Percentiles rank a stretch among this genome's conserved stretches.
Evolutionary conservation across 225 moss, liverwort and hornwort species (phyloP).

Genomic region (Physcomitrium patens): DNA sequence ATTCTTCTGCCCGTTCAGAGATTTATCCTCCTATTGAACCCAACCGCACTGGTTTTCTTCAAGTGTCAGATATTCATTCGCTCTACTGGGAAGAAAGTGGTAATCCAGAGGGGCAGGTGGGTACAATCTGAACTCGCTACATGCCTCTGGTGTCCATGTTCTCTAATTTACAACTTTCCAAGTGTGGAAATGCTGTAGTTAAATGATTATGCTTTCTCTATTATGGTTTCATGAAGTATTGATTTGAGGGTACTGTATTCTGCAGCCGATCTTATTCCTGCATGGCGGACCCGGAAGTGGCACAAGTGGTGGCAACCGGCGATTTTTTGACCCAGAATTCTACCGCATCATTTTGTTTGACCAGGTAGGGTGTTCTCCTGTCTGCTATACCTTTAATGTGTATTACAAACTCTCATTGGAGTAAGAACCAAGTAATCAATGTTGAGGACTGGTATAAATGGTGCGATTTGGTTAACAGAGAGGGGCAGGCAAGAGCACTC

Average conservation of each 20-base stretch:
- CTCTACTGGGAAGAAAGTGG: slow-evolving; percentile 98
- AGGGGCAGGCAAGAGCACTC: slow-evolving; percentile 81
- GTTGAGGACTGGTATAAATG: not conserved
- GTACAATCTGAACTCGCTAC: not conserved
- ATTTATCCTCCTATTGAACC: slow-evolving; percentile 62
- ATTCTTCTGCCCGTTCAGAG: slow-evolving; percentile 39
- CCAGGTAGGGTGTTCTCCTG: slow-evolving; percentile 42
- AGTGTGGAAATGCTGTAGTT: not conserved
- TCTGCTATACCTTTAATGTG: not conserved
- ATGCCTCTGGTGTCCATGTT: not conserved
- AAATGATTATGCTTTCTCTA: not conserved
- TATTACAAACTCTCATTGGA: not conserved
- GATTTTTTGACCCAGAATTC: slow-evolving; percentile 71
- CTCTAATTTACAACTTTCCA: not conserved
- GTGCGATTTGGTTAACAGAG: slow-evolving; percentile 42
- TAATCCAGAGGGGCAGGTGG: slow-evolving; percentile 72
- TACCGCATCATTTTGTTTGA: slow-evolving; percentile 73
- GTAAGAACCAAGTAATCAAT: not conserved
- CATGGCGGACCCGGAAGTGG: slow-evolving; percentile 78
- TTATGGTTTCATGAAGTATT: too few relatives aligned
- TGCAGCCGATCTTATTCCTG: slow-evolving; percentile 68
- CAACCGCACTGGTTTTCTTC: slow-evolving; percentile 57
- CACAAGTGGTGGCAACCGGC: slow-evolving; percentile 60
- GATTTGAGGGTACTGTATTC: not conserved
- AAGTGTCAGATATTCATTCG: slow-evolving; percentile 77